phyloP scores from a whole-genome alignment of 305 asterid genomes.

The Fraxinus baroniana region DNA sequence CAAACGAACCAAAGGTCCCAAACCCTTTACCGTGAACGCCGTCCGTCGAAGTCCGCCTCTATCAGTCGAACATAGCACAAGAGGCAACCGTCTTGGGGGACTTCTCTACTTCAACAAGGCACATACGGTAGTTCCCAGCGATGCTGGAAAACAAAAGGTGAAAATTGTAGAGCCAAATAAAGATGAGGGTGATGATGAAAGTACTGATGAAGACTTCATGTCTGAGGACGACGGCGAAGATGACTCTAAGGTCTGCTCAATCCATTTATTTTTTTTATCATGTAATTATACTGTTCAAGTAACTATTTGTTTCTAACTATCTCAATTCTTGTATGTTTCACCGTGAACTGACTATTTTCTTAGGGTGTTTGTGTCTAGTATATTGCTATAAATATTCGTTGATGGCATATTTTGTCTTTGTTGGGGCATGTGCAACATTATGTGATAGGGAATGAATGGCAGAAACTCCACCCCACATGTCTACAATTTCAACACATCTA shows the following conservation, averaged over 20 bases:
- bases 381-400: background rate
- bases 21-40: too few species aligned
- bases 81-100: too few species aligned
- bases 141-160: slow-evolving; percentile 66
- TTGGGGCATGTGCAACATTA: background rate
- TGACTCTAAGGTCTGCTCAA: background rate
- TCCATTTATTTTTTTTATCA: background rate
- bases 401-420: background rate
- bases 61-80: too few species aligned
- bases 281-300: background rate
- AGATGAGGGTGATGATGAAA: slow-evolving; percentile 42
- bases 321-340: background rate
- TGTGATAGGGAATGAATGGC: background rate
- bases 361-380: background rate
- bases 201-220: slow-evolving; percentile 42
- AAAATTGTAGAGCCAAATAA: slow-evolving; percentile 60
- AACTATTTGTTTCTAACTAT: background rate
- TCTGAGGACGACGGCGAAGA: slow-evolving; percentile 39
- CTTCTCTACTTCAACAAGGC: too few species aligned
- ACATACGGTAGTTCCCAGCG: too few species aligned
- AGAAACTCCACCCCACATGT: background rate
- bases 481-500: background rate
- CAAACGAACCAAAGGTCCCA: too few species aligned
- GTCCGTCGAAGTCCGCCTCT: too few species aligned
- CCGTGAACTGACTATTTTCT: background rate